These are phyloP conservation scores for Neofusicoccum umdonicola DNA, from an alignment of 2,329 filamentous ascomycete genomes.

Conservation along the genomic window DNA sequence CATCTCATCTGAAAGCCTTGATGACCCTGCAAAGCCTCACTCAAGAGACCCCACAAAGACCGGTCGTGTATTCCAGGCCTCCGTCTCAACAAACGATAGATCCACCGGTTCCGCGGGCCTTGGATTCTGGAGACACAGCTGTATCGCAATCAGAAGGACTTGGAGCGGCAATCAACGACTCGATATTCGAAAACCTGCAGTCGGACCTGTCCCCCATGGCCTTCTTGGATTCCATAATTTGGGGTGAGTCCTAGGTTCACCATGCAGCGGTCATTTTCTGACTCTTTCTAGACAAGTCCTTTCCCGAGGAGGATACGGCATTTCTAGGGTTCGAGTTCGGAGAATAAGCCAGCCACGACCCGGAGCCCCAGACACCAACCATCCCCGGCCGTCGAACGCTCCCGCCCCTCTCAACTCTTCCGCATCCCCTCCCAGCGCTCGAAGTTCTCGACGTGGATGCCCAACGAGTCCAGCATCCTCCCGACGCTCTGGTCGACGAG, in stretches of 20 bases:
- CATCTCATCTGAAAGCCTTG: background rate
- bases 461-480: slow-evolving; percentile 47
- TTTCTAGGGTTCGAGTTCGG: background rate
- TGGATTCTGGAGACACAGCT: background rate
- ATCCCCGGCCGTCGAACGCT: background rate
- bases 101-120: too few species aligned
- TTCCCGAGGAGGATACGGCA: background rate
- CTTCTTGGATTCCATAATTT: slow-evolving; percentile 13
- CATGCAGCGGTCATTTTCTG: background rate
- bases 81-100: too few species aligned
- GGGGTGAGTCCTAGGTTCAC: background rate
- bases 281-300: background rate
- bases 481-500: slow-evolving; percentile 45
- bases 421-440: slow-evolving; percentile 37
- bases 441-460: slow-evolving; percentile 42
- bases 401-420: background rate
- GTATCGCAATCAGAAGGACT: background rate
- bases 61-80: too few species aligned
- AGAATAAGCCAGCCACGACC: background rate
- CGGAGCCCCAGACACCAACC: too few species aligned
- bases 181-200: background rate
- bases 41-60: background rate
- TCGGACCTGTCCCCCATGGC: background rate
- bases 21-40: background rate
- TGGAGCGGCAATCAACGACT: background rate